These are phyloP conservation scores for Leccinum disarticulatum DNA, from an alignment of 768 basidiomycete species.

Conservation along the genomic window DNA sequence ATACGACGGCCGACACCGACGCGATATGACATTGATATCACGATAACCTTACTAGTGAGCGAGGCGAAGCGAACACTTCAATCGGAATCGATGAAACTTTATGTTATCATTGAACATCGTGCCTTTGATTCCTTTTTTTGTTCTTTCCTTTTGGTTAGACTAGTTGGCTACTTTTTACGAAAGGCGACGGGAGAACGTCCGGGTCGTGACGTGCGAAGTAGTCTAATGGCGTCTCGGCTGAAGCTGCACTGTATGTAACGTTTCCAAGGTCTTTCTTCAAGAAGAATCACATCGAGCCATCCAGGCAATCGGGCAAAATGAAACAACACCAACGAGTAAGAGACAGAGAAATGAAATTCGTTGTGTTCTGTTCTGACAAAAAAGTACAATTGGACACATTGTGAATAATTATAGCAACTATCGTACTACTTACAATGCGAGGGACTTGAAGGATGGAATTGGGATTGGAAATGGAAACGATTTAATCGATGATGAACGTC, in stretches of 20 bases:
- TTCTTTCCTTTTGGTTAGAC: not conserved
- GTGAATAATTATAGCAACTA: not conserved
- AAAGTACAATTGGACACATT: not conserved
- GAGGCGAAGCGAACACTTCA: not conserved
- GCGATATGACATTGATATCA: not conserved
- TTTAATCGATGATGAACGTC: not conserved
- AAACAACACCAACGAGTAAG: not conserved
- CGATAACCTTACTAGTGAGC: not conserved
- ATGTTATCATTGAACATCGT: not conserved
- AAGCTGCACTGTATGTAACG: not conserved
- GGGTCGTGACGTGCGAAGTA: not conserved
- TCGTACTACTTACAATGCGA: not conserved
- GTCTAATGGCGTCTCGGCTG: not conserved
- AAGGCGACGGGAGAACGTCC: not conserved
- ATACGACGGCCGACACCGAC: not conserved
- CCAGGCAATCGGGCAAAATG: not conserved
- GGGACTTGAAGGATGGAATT: not conserved
- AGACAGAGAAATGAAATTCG: not conserved
- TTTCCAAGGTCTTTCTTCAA: not conserved
- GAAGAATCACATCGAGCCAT: not conserved
- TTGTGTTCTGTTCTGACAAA: not conserved
- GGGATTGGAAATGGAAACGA: not conserved
- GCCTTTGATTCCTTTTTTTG: not conserved
- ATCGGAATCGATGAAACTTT: not conserved
- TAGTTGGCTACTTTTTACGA: not conserved